phyloP scores from a whole-genome alignment of 768 basidiomycete species.

The Coprinopsis strossmayeri region DNA sequence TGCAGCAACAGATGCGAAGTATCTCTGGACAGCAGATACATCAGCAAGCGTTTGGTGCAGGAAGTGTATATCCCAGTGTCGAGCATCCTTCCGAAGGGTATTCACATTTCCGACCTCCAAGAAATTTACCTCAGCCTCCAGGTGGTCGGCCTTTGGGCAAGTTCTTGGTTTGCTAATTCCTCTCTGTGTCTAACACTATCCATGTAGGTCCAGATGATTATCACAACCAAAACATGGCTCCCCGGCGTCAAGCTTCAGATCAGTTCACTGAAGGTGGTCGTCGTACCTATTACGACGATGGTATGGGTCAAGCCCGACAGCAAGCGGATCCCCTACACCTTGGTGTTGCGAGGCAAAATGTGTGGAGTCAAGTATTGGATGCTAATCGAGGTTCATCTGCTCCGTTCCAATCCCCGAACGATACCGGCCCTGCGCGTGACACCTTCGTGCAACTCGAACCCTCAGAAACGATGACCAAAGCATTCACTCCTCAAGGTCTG shows the following conservation, averaged over 20 bases:
- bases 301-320: conserved; percentile 35
- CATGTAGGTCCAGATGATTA: no score
- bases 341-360: conserved; percentile 54
- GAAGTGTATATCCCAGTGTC: conserved; percentile 12
- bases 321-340: conserved; percentile 41
- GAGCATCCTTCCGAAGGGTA: conserved; percentile 24
- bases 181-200: background rate
- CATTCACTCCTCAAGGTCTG: conserved; percentile 90
- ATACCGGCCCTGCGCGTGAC: conserved; percentile 37
- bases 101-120: conserved; percentile 48
- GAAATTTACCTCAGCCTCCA: conserved; percentile 63
- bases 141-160: conserved; percentile 37
- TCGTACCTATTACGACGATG: conserved; percentile 54
- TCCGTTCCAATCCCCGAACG: conserved; percentile 32
- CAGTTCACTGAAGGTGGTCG: conserved; percentile 42
- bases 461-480: conserved; percentile 78
- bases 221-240: conserved; percentile 20
- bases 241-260: conserved; percentile 48
- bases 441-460: conserved; percentile 71
- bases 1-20: conserved; percentile 6
- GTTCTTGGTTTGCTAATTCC: background rate
- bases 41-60: background rate
- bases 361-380: conserved; percentile 91
- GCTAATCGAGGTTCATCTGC: conserved; percentile 40
- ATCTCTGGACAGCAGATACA: conserved; percentile 5